Evolutionary conservation across 768 basidiomycete species (phyloP), one percentile per base, ranked within the genome.

Genomic region (Coprinopsis marcescibilis): DNA sequence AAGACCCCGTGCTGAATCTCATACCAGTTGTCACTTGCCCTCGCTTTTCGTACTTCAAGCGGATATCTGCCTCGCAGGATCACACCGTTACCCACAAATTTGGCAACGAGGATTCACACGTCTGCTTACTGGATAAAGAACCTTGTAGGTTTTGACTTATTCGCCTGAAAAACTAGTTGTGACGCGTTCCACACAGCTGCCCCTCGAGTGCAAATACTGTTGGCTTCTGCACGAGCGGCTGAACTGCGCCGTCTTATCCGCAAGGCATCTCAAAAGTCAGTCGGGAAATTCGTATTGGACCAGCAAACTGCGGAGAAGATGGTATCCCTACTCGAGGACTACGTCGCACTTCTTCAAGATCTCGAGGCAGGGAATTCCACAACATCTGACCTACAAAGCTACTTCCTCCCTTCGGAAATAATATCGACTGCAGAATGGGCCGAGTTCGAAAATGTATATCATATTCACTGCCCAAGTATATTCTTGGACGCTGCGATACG

Each of bases 381-480:
- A 26, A 46, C 50, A 14, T 26, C 56, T 15, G 52, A 52, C 24
- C 57, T 62, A 10, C 66, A 73, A 45, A 76, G 68, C 44, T 85
- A 85, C 54, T 73, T 80, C 46, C 77, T 86, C 64, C 82, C 84
- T 24, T 72, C 80, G 11, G 81, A 85, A 55, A 75, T 78, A 35
- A 74, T 84, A 26, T 79, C 81, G 10, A 70, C 81, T 21, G 70
- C 78, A 19, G 86, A 89, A 56, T 84, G 80, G 85, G 77, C 75
- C 2, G 78, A 82, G 50, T 97, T 95, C 64, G 84, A 88, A 58
- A 88, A 94, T 56, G 90, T 93, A 20, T 90, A 93, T 59, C 89
- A 95, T 57, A 75, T 92, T 13, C 92, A 96, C 63, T 85, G 80
- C 51, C 93, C 92, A 1, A 84, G 80, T 39, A 73, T 95, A 37